Conservation (phyloP, 2,329 filamentous ascomycete species). For the Ophiosphaerella korrae region DNA sequence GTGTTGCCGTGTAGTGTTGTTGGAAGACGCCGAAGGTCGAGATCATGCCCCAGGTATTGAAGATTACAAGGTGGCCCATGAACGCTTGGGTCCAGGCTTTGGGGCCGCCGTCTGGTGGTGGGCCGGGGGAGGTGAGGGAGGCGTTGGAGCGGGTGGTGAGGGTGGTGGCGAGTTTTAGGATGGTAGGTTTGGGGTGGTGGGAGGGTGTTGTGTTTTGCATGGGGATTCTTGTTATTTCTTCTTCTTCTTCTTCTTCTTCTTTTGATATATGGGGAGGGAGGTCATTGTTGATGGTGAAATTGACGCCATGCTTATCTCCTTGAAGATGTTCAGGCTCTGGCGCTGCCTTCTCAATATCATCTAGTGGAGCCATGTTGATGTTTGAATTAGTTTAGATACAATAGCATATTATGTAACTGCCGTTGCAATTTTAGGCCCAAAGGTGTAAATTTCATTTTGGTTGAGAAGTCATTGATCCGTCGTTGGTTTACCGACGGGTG, state of each 20-base stretch:
- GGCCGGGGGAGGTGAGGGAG: slow-evolving; percentile 40
- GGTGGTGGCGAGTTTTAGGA: slow-evolving; percentile 28
- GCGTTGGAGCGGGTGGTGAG: slow-evolving; percentile 41
- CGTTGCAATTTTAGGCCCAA: too few species aligned
- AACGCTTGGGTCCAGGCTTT: slow-evolving; percentile 46
- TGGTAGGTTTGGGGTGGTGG: slow-evolving; percentile 11
- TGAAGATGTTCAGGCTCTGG: not conserved
- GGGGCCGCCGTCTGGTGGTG: slow-evolving; percentile 45
- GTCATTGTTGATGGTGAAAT: slow-evolving; percentile 8
- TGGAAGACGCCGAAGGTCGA: slow-evolving; percentile 46
- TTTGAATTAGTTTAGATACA: not conserved
- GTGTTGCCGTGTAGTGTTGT: slow-evolving; percentile 38
- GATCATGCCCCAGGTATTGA: slow-evolving; percentile 48
- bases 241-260: slow-evolving; percentile 13
- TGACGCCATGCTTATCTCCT: slow-evolving; percentile 3
- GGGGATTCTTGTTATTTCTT: slow-evolving; percentile 15
- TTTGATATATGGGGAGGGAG: not conserved
- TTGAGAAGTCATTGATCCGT: not conserved
- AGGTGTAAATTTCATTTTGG: not conserved
- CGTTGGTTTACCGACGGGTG: slow-evolving; percentile 14
- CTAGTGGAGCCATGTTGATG: slow-evolving; percentile 6
- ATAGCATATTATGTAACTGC: not conserved
- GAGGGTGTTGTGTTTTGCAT: slow-evolving; percentile 21
- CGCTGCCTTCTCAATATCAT: slow-evolving; percentile 23
- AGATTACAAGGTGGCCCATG: slow-evolving; percentile 45